These are phyloP conservation scores for Alternaria dauci DNA, from an alignment of 2,329 filamentous ascomycete species.

Conservation along the genomic window DNA sequence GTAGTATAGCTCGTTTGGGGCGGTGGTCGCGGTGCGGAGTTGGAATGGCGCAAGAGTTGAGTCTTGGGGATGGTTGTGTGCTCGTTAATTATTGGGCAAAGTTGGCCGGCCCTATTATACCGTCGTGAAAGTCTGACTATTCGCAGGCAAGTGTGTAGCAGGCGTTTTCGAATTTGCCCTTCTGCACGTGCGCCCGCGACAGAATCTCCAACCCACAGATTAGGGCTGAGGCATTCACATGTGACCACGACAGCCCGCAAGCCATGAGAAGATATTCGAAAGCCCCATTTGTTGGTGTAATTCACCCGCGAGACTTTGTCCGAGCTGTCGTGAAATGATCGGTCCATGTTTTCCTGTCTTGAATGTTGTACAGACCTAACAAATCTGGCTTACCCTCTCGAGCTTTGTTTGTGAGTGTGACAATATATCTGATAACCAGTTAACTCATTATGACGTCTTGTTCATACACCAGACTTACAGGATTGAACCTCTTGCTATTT, in stretches of 20 bases:
- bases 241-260: background rate
- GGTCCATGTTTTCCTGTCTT: slow-evolving; percentile 32
- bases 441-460: background rate
- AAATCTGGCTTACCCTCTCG: slow-evolving; percentile 25
- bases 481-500: slow-evolving; percentile 35
- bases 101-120: background rate
- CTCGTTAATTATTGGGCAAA: background rate
- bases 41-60: background rate
- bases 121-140: background rate
- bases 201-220: background rate
- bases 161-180: background rate
- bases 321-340: slow-evolving; percentile 17
- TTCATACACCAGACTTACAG: slow-evolving; percentile 8
- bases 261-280: background rate
- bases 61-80: background rate
- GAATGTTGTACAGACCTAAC: slow-evolving; percentile 24
- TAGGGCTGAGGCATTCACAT: background rate
- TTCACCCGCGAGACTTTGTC: background rate
- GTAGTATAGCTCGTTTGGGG: background rate
- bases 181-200: background rate
- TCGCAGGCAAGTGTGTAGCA: background rate
- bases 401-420: slow-evolving; percentile 28
- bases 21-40: background rate
- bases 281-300: background rate
- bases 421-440: slow-evolving; percentile 23